phyloP scores from a whole-genome alignment of 208 protist genomes.

The Strigomonas galati region DNA sequence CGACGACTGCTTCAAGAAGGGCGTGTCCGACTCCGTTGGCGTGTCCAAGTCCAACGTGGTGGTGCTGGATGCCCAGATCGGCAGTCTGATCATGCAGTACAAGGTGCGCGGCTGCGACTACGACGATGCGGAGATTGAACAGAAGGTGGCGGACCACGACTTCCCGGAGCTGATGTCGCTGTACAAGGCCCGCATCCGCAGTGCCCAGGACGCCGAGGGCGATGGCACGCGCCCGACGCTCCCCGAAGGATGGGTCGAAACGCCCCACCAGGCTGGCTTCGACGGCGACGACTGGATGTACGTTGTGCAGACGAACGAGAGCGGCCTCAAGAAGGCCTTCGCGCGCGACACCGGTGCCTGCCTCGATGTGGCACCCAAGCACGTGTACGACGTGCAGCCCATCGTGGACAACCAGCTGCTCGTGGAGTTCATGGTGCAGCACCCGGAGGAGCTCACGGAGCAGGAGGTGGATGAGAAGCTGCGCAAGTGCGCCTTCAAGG shows the following conservation, averaged over 20 bases:
- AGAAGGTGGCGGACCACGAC: slow-evolving; percentile 20
- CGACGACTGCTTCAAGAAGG: slow-evolving; percentile 37
- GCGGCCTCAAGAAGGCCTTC: slow-evolving; percentile 33
- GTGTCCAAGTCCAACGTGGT: slow-evolving; percentile 30
- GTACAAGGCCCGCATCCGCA: slow-evolving; percentile 11
- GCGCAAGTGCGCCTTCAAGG: slow-evolving; percentile 29
- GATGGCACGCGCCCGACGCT: slow-evolving; percentile 8
- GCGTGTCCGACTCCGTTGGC: slow-evolving; percentile 31
- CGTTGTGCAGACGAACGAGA: slow-evolving; percentile 35
- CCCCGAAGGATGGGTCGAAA: slow-evolving; percentile 12
- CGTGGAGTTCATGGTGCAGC: slow-evolving; percentile 44
- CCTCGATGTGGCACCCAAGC: slow-evolving; percentile 28
- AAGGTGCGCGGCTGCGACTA: slow-evolving; percentile 4
- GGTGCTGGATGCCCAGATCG: slow-evolving; percentile 27
- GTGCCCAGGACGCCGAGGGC: slow-evolving; percentile 8
- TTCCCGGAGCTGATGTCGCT: slow-evolving; percentile 7
- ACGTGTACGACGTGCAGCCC: slow-evolving; percentile 28
- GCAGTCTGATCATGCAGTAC: slow-evolving; percentile 17
- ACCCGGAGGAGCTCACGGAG: slow-evolving; percentile 30
- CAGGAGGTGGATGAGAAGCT: slow-evolving; percentile 35
- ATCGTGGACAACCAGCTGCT: slow-evolving; percentile 28
- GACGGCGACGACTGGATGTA: slow-evolving; percentile 66
- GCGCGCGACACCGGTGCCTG: slow-evolving; percentile 24
- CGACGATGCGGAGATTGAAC: slow-evolving; percentile 37
- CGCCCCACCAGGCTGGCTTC: slow-evolving; percentile 32